Evolutionary conservation across 345 rosid genomes (phyloP).

Genomic region (Eucalyptus guilfoylei): DNA sequence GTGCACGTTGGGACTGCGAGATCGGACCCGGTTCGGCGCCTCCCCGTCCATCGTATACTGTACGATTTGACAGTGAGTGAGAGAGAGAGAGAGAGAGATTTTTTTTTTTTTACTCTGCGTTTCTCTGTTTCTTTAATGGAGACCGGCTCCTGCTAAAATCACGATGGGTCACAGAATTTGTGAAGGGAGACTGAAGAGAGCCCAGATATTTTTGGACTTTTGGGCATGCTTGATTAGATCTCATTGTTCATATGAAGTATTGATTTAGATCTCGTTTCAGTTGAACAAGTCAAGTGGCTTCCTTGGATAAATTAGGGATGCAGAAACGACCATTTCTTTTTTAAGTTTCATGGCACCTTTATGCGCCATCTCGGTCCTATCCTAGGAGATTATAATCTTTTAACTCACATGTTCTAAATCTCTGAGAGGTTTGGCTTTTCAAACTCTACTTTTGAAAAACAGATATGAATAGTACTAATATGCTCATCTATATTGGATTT

Average conservation of each 20-base stretch:
- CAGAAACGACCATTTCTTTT: not conserved
- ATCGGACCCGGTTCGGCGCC: not conserved
- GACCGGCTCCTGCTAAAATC: not conserved
- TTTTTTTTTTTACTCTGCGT: not conserved
- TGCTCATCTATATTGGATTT: not conserved
- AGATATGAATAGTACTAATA: not conserved
- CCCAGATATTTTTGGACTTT: not conserved
- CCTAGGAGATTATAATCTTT: not conserved
- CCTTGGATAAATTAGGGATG: not conserved
- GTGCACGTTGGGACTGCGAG: not conserved
- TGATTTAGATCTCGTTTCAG: not conserved
- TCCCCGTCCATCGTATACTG: not conserved
- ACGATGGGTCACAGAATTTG: not conserved
- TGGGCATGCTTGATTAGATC: not conserved
- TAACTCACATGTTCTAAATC: fast-evolving
- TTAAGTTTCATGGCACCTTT: not conserved
- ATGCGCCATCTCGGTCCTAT: fast-evolving
- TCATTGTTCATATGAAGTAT: not conserved
- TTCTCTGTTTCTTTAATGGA: not conserved
- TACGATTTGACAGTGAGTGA: not conserved
- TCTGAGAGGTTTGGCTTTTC: not conserved
- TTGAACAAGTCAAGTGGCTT: not conserved
- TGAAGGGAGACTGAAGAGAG: not conserved
- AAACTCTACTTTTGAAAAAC: not conserved
- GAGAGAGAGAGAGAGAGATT: not conserved